phyloP scores from a whole-genome alignment of 2,329 filamentous ascomycete genomes.

The Cadophora gregata region DNA sequence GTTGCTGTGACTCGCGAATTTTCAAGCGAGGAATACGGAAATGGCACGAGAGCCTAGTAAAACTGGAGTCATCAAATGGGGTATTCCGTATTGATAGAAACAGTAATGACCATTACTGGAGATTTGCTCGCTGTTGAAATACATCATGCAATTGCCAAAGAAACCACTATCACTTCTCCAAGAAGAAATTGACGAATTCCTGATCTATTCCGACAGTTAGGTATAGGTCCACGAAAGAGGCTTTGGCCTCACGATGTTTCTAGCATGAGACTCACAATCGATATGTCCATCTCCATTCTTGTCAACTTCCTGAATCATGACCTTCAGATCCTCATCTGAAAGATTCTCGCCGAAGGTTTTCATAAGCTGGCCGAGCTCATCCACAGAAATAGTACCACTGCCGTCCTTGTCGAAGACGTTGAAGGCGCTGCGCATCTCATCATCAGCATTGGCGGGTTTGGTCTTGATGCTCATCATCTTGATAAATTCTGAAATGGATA shows the following conservation, averaged over 20 bases:
- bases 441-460: constrained; percentile 65
- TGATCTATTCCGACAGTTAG: constrained; percentile 20
- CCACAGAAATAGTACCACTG: constrained; percentile 68
- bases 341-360: constrained; percentile 68
- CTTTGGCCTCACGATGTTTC: not conserved
- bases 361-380: constrained; percentile 68
- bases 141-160: not conserved
- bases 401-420: constrained; percentile 70
- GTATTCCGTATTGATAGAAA: constrained; percentile 6
- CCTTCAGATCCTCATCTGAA: constrained; percentile 67
- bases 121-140: not conserved
- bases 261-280: constrained; percentile 58
- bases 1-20: not conserved
- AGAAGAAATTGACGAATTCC: constrained; percentile 28
- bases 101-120: not conserved
- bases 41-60: not conserved
- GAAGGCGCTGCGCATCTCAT: constrained; percentile 70
- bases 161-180: constrained; percentile 10
- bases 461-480: constrained; percentile 70
- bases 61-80: constrained; percentile 14
- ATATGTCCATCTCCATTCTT: constrained; percentile 68
- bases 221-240: not conserved
- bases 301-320: constrained; percentile 70
- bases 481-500: constrained; percentile 59
- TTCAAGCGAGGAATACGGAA: not conserved